Base-by-base conservation (phyloP, 805 yeast species). In the Zygosaccharomyces lentus region DNA sequence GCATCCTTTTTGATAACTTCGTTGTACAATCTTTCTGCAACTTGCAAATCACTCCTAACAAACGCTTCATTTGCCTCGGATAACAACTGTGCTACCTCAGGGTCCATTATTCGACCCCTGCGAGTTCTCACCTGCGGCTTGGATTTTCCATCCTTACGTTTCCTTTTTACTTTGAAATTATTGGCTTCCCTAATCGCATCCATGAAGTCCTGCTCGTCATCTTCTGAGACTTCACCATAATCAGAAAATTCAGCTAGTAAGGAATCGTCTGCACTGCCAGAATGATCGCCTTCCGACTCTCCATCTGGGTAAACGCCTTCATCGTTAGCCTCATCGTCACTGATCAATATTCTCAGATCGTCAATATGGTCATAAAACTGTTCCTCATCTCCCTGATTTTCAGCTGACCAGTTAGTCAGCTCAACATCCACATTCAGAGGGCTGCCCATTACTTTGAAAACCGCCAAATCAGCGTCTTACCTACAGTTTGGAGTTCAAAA, bases 11-110 rank as follows among this genome's bases (percentile, higher is more conserved):
- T 80, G 49, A 91, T 81, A 9, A 88, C 95, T 50, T 79, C 87
- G 53, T 72, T 68, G 64, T 76, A 90, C 41, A 75, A 60, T 41
- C 75, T 67, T 53, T 78, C 75, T 0, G 95, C 91, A 1, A 68
- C 72, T 25, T 74, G 77, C 15, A 77, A 72, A 55, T 84, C 83
- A 40, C 75, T 74, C 25, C 75, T 61, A 1, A 85, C 95, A 70
- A 82, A 89, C 0, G 88, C 86, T 54, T 82, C 89, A 57, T 87
- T 85, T 1, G 95, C 96, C 53, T 74, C 73, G 8, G 91, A 81
- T 17, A 87, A 63, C 45, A 82, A 59, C 31, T 72, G 69, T 39
- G 82, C 72, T 2, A 87, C 85, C 61, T 86, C 95, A 0, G 90
- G 96, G 53, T 82, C 82, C 50, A 80, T 56, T 19, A 77, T 78